These are phyloP conservation scores for Globisporangium spinosum DNA, from an alignment of 352 stramenopile species.

Conservation along the genomic window DNA sequence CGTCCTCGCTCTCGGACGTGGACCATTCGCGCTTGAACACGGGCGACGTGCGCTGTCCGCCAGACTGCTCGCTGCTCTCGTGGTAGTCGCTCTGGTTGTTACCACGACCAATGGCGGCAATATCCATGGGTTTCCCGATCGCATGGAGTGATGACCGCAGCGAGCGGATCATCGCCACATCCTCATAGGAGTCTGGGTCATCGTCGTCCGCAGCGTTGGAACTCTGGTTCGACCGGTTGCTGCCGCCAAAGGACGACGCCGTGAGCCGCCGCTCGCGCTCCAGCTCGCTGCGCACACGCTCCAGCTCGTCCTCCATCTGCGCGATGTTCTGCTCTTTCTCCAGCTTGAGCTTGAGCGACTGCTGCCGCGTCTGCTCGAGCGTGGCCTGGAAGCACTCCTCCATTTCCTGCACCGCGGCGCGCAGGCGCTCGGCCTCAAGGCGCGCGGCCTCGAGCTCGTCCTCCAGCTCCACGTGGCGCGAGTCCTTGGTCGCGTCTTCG, in stretches of 20 bases:
- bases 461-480: slow-evolving; percentile 45
- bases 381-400: slow-evolving; percentile 45
- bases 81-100: background rate
- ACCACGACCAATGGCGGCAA: background rate
- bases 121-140: slow-evolving; percentile 2
- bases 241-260: slow-evolving; percentile 27
- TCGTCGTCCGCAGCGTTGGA: slow-evolving; percentile 28
- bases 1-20: slow-evolving; percentile 23
- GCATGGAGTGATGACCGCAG: slow-evolving; percentile 36
- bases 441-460: slow-evolving; percentile 50
- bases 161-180: slow-evolving; percentile 29
- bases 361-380: slow-evolving; percentile 44
- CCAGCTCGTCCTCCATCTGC: slow-evolving; percentile 44
- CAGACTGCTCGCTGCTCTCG: slow-evolving; percentile 11
- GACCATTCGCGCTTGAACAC: slow-evolving; percentile 13
- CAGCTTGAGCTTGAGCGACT: slow-evolving; percentile 56
- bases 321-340: slow-evolving; percentile 52
- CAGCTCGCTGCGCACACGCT: slow-evolving; percentile 47
- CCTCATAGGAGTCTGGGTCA: slow-evolving; percentile 31
- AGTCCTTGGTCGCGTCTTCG: slow-evolving; percentile 38
- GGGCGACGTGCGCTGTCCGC: background rate
- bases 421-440: slow-evolving; percentile 56
- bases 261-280: slow-evolving; percentile 44
- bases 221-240: slow-evolving; percentile 25
- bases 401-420: slow-evolving; percentile 56